Evolutionary conservation across 2,329 filamentous ascomycete genomes (phyloP), one percentile per base, ranked within the genome.

Genomic region (Fusarium albidum): DNA sequence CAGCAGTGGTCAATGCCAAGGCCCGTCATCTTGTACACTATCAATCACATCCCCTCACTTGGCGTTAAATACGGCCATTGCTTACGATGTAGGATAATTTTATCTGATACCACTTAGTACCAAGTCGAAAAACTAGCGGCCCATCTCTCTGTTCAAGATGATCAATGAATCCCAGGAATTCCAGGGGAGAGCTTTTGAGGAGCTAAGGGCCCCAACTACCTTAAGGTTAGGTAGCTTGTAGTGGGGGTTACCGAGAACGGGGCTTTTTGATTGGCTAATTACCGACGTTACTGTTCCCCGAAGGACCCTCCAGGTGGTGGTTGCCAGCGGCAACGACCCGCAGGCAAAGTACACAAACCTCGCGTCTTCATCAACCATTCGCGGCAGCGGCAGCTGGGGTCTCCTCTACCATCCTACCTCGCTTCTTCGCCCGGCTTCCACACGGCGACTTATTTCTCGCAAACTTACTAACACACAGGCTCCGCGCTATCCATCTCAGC

Each of bases 261-360:
- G 56, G 34, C 44, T 52, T 26, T 45, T 26, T 60, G 34, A 60
- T 62, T 62, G 59, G 59, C 14, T 11, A 6, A 25, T 3, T 15
- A 47, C 44, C 25, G 14, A 17, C 17, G 17, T 17, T 45, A 38
- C 48, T 38, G 7, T 7, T 21, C 7, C 21, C 7, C 21, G 7
- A 21, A 21, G 21, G 21, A 21, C 21, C 21, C 21, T 21, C 21
- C 7, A 21, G 27, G 13, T 21, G 10, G 26, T 32, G 49, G 69
- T 71, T 71, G 69, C 62, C 66, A 71, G 21, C 64, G 54, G 70
- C 71, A 73, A 73, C 71, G 58, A 43, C 45, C 42, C 44, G 25
- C 48, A 18, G 17, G 51, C 54, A 69, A 72, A 70, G 68, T 73
- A 73, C 69, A 73, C 71, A 73, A 72, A 72, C 62, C 61, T 66